Conservation (phyloP, 805 yeast genomes). For the Hanseniaspora taiwanica region DNA sequence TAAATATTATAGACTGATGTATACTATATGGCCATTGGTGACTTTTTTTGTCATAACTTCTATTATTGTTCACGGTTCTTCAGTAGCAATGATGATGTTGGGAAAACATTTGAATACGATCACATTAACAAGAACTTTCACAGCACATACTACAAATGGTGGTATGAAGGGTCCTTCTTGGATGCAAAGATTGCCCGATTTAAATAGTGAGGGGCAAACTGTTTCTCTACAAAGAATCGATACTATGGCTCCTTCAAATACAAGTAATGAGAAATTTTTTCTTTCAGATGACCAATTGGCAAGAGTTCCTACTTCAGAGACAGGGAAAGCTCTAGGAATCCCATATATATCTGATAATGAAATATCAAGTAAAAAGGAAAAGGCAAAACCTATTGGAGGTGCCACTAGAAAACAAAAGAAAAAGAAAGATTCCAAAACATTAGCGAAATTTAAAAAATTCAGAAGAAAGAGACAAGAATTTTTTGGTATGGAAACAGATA, state of each 20-base stretch:
- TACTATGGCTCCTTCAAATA: slow-evolving; percentile 33
- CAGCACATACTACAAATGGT: slow-evolving; percentile 50
- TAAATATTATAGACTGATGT: slow-evolving; percentile 61
- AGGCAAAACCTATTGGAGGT: slow-evolving; percentile 65
- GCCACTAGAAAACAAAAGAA: slow-evolving; percentile 42
- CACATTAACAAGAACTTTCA: slow-evolving; percentile 84
- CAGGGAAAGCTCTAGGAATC: slow-evolving; percentile 6
- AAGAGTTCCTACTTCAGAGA: slow-evolving; percentile 7
- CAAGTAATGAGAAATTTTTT: slow-evolving; percentile 2
- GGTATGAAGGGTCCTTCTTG: slow-evolving; percentile 46
- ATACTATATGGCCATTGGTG: slow-evolving; percentile 69
- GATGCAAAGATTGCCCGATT: slow-evolving; percentile 74
- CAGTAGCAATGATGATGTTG: slow-evolving; percentile 47
- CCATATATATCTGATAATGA: slow-evolving; percentile 24
- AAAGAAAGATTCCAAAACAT: slow-evolving; percentile 7
- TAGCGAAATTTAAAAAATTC: slow-evolving; percentile 17
- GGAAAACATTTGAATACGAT: slow-evolving; percentile 86
- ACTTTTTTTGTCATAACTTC: slow-evolving; percentile 72
- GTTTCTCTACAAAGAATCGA: slow-evolving; percentile 77
- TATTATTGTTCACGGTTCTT: slow-evolving; percentile 81
- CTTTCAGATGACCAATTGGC: background rate
- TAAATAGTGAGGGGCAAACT: slow-evolving; percentile 45
- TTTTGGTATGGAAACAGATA: slow-evolving; percentile 14
- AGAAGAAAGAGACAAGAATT: slow-evolving; percentile 21
- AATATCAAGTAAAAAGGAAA: slow-evolving; percentile 52